Conservation (phyloP, 495 filamentous ascomycete genomes). For the Glutinoglossum americanum region DNA sequence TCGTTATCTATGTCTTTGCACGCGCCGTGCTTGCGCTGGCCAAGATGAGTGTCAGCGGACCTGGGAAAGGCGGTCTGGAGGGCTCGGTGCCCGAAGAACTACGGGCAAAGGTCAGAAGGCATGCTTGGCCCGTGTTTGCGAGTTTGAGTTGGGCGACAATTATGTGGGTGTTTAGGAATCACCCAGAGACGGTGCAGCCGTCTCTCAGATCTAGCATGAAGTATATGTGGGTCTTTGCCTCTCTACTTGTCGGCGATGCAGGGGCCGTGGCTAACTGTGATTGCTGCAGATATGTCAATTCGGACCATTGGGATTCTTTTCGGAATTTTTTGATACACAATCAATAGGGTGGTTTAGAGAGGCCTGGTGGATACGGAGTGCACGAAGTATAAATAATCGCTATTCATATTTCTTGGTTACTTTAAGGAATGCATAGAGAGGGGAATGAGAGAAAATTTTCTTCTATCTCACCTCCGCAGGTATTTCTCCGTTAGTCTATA, state of each 20-base stretch:
- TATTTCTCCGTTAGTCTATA: neutral
- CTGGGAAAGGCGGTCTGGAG: conserved; percentile 10
- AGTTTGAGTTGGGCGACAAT: conserved; percentile 71
- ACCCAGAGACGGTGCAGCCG: conserved; percentile 71
- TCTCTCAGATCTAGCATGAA: conserved; percentile 92
- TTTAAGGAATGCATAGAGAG: neutral
- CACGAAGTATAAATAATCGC: neutral
- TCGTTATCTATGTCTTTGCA: conserved; percentile 94
- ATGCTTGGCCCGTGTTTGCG: conserved; percentile 84
- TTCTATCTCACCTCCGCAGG: neutral
- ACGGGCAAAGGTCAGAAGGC: conserved; percentile 31
- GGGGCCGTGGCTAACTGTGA: neutral
- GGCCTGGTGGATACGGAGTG: neutral
- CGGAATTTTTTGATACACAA: conserved; percentile 65
- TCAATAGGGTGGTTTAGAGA: conserved; percentile 28
- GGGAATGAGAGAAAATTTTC: neutral
- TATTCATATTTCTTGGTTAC: neutral
- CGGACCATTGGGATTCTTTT: conserved; percentile 67
- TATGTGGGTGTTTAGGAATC: conserved; percentile 88
- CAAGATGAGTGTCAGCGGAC: conserved; percentile 44
- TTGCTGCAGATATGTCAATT: conserved; percentile 35
- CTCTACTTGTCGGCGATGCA: neutral
- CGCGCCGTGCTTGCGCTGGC: conserved; percentile 68
- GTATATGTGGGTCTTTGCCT: conserved; percentile 66
- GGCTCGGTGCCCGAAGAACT: conserved; percentile 19